Evolutionary conservation across 2,329 filamentous ascomycete species (phyloP), one percentile per base, ranked within the genome.

Genomic region (Stenocarpella maydis): DNA sequence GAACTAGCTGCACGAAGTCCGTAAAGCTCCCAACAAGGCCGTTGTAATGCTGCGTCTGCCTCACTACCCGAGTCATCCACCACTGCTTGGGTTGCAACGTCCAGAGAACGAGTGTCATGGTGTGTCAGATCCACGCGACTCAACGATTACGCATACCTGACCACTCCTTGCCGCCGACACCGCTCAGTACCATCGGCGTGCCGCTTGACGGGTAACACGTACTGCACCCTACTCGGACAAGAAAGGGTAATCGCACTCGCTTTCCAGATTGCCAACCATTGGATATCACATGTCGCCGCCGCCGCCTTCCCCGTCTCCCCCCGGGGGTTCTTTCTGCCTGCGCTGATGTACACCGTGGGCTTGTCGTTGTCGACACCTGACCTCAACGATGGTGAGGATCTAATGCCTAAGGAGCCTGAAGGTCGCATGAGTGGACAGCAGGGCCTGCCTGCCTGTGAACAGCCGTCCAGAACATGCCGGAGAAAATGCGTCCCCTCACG

Each of bases 101-200:
- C 45, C 52, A 66, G 34, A n/a, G 39, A 60, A 53, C 34, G 21
- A 50, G 45, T 45, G 43, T 69, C 52, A 69, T 49, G 14, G 14
- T 49, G 63, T 69, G 52, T 67, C 66, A 68, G 47, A 53, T 68
- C 26, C 55, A 53, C 66, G 60, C 66, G 66, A 68, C 47, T 64
- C 66, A 37, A 68, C 26, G 45, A 64, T 53, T 26, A 52, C 60
- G 34, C 37, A 68, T 47, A 43, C 45, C 53, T 50, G 63, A 47
- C 60, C 28, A 31, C 10, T 67, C 37, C 34, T 58, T 54, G 43
- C 52, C 61, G 43, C 67, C 61, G 58, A 41, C 47, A 69, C n/a
- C 53, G 61, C 68, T 39, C 58, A 61, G n/a, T 24, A 37, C 21
- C n/a, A 24, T 12, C 41, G 28, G 43, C 58, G 43, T 63, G 34